These are phyloP conservation scores for Metschnikowia koreensis DNA, from an alignment of 805 yeast species.

Conservation along the genomic window DNA sequence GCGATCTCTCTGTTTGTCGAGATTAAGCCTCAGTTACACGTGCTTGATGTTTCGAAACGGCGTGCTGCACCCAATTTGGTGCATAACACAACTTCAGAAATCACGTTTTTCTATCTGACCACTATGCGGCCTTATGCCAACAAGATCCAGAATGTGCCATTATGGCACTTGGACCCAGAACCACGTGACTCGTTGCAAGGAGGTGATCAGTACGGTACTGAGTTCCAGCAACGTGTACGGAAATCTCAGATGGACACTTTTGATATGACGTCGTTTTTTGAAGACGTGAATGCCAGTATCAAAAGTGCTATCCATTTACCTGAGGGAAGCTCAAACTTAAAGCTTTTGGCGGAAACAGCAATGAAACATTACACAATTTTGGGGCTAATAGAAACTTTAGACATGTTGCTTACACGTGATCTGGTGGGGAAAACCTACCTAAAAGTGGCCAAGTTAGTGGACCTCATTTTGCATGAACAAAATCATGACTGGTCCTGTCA, in stretches of 20 bases:
- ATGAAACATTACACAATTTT: constrained; percentile 17
- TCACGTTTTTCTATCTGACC: constrained; percentile 19
- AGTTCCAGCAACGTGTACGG: constrained; percentile 7
- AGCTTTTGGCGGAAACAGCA: constrained; percentile 10
- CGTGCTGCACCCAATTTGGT: constrained; percentile 7
- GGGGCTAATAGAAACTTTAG: constrained; percentile 16
- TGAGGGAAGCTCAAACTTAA: constrained; percentile 1
- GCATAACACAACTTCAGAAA: constrained; percentile 7
- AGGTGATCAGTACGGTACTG: constrained; percentile 17
- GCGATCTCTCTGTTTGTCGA: constrained; percentile 6
- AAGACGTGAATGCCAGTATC: neutral
- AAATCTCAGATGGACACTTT: constrained; percentile 3
- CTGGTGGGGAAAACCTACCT: neutral
- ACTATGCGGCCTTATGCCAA: constrained; percentile 15
- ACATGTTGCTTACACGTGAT: constrained; percentile 1
- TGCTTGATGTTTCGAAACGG: constrained; percentile 15
- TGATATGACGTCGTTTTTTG: constrained; percentile 12
- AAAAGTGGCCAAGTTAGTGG: constrained; percentile 11
- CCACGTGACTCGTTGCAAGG: neutral
- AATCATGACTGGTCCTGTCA: constrained; percentile 13
- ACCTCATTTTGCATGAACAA: constrained; percentile 8
- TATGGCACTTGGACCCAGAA: constrained; percentile 13
- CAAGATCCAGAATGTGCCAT: constrained; percentile 12
- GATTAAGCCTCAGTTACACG: constrained; percentile 5
- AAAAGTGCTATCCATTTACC: constrained; percentile 10